Conservation (phyloP, 2,329 filamentous ascomycete genomes). For the Monosporascus cannonballus region DNA sequence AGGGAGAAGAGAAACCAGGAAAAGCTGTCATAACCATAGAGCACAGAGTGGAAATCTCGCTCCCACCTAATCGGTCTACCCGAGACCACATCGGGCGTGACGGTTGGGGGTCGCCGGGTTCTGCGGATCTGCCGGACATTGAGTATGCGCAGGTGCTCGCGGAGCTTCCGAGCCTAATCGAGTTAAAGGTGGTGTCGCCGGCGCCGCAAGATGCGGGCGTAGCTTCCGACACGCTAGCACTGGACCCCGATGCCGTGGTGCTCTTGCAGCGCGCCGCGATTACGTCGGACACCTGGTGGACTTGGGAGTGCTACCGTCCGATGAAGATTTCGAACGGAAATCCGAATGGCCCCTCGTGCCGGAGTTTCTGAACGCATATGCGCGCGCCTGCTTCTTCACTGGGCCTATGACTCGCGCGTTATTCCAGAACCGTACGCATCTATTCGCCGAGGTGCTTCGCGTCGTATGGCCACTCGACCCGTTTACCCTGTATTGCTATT, state of each 20-base stretch:
- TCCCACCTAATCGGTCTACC: constrained; percentile 42
- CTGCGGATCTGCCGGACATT: constrained; percentile 68
- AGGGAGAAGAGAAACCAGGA: not conserved
- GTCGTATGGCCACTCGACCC: constrained; percentile 65
- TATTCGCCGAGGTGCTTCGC: constrained; percentile 75
- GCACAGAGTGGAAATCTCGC: constrained; percentile 36
- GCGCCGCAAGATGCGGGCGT: constrained; percentile 36
- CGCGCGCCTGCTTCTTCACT: constrained; percentile 76
- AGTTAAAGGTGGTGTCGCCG: constrained; percentile 86
- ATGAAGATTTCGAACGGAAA: constrained; percentile 1
- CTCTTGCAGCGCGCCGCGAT: constrained; percentile 67
- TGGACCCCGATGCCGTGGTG: constrained; percentile 62
- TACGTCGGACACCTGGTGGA: constrained; percentile 68
- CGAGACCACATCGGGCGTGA: constrained; percentile 84
- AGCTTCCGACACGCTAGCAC: constrained; percentile 18
- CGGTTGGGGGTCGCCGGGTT: constrained; percentile 82
- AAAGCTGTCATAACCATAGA: constrained; percentile 19
- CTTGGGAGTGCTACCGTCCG: constrained; percentile 53
- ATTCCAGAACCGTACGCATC: constrained; percentile 75
- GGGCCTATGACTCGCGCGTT: constrained; percentile 59
- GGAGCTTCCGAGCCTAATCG: constrained; percentile 83
- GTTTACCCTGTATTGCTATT: constrained; percentile 34
- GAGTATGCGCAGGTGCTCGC: constrained; percentile 75
- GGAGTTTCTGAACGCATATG: constrained; percentile 71
- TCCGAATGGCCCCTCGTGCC: constrained; percentile 27